Evolutionary conservation across 768 basidiomycete species (phyloP).

Genomic region (Ephemerocybe angulata): DNA sequence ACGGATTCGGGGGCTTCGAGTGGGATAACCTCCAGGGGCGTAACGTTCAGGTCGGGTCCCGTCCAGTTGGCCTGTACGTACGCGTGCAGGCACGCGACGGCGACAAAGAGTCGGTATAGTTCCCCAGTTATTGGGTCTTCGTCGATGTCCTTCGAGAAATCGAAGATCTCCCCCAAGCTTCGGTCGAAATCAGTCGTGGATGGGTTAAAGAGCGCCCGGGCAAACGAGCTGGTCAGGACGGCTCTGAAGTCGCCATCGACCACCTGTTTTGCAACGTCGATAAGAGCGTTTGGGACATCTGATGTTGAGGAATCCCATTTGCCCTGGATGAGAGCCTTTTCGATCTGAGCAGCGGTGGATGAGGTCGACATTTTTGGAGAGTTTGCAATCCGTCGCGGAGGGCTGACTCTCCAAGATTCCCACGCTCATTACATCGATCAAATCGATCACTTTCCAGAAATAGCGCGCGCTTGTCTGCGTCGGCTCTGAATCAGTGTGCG

Average conservation of each 20-base stretch:
- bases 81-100: constrained; percentile 78
- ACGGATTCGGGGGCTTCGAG: constrained; percentile 19
- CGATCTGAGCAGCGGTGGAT: constrained; percentile 27
- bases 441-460: too few relatives aligned
- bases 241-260: constrained; percentile 57
- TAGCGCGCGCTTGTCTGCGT: too few relatives aligned
- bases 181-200: constrained; percentile 24
- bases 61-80: constrained; percentile 97
- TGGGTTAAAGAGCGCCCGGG: constrained; percentile 36
- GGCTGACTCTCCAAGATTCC: not conserved
- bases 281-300: constrained; percentile 17
- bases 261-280: constrained; percentile 49
- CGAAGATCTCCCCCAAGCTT: constrained; percentile 37
- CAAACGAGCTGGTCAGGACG: constrained; percentile 44
- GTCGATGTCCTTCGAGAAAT: constrained; percentile 16
- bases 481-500: too few relatives aligned
- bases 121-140: constrained; percentile 44
- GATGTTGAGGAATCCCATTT: constrained; percentile 31
- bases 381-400: not conserved
- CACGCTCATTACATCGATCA: not conserved
- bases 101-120: constrained; percentile 57
- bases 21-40: constrained; percentile 39
- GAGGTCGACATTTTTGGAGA: constrained; percentile 6
- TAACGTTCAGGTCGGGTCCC: constrained; percentile 76
- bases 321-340: constrained; percentile 58